These are phyloP conservation scores for Furcasterigmium furcatum DNA, from an alignment of 2,329 filamentous ascomycete genomes.

Conservation along the genomic window DNA sequence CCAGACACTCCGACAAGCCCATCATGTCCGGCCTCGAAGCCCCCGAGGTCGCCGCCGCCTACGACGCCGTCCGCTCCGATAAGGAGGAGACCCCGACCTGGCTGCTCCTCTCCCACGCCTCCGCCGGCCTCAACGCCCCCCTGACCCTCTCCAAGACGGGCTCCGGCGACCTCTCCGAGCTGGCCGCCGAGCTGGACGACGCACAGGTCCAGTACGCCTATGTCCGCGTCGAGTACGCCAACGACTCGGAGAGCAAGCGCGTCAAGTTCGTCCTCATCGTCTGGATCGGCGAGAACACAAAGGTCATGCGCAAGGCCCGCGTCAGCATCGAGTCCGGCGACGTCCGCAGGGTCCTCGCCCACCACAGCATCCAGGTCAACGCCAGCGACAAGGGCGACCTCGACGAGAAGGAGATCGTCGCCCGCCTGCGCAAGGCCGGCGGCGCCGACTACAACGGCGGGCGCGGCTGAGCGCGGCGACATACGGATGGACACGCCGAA, in stretches of 20 bases:
- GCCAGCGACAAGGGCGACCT: conserved; percentile 58
- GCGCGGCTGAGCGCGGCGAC: conserved; percentile 38
- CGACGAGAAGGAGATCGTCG: conserved; percentile 58
- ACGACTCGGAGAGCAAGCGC: conserved; percentile 65
- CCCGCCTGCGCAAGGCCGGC: conserved; percentile 60
- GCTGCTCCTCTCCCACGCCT: conserved; percentile 62
- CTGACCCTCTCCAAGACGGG: conserved; percentile 56
- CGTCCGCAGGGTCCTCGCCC: conserved; percentile 61
- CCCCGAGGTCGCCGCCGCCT: conserved; percentile 60
- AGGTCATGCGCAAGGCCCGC: conserved; percentile 68
- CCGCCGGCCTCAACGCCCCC: conserved; percentile 51
- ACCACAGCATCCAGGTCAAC: conserved; percentile 64
- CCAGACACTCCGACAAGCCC: neutral
- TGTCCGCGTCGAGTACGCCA: conserved; percentile 65
- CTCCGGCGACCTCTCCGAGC: conserved; percentile 56
- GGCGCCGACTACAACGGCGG: conserved; percentile 71
- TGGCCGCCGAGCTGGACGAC: conserved; percentile 54
- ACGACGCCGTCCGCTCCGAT: conserved; percentile 65
- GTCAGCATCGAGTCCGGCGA: conserved; percentile 65
- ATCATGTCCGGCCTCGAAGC: conserved; percentile 54
- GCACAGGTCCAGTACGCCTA: conserved; percentile 64
- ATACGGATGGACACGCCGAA: neutral
- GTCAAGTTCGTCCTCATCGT: conserved; percentile 67
- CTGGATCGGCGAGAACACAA: conserved; percentile 64
- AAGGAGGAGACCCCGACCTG: conserved; percentile 64